A percentile compares a stretch with the other conserved stretches of the same genome.
Conservation (phyloP, 441 rosid species). For the Breynia disticha region DNA sequence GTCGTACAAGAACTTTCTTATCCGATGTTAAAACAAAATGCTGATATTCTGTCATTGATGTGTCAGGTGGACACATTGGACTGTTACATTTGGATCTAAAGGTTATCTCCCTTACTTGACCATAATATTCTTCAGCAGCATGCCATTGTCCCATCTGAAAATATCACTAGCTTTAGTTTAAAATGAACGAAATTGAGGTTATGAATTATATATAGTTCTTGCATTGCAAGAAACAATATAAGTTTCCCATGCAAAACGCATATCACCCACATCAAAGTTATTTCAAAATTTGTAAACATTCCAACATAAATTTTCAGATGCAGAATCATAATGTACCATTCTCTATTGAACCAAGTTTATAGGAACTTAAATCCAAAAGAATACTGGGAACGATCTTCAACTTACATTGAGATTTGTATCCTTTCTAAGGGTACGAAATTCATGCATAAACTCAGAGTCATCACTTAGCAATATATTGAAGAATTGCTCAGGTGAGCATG, state of each 20-base stretch:
- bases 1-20: constrained; percentile 56
- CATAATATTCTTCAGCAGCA: constrained; percentile 82
- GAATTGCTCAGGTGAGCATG: constrained; percentile 68
- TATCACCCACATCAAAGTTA: no score
- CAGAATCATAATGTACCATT: no score
- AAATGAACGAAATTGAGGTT: no score
- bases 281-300: no score
- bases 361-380: background rate
- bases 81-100: constrained; percentile 80
- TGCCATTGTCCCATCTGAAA: constrained; percentile 95
- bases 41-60: constrained; percentile 95
- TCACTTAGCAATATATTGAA: constrained; percentile 57
- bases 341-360: no score
- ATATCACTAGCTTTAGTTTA: background rate
- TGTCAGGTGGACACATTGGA: constrained; percentile 99
- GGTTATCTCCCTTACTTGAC: constrained; percentile 92
- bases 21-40: constrained; percentile 71
- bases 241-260: no score
- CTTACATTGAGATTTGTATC: constrained; percentile 79
- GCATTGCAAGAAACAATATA: no score
- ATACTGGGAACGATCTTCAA: constrained; percentile 11
- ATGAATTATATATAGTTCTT: no score
- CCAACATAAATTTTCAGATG: no score
- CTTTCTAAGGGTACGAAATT: constrained; percentile 62
- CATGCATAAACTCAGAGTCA: constrained; percentile 52